A percentile compares a stretch with the other conserved stretches of the same genome.
Evolutionary conservation across 2,329 filamentous ascomycete species (phyloP).

Genomic region (Cordyceps militaris): DNA sequence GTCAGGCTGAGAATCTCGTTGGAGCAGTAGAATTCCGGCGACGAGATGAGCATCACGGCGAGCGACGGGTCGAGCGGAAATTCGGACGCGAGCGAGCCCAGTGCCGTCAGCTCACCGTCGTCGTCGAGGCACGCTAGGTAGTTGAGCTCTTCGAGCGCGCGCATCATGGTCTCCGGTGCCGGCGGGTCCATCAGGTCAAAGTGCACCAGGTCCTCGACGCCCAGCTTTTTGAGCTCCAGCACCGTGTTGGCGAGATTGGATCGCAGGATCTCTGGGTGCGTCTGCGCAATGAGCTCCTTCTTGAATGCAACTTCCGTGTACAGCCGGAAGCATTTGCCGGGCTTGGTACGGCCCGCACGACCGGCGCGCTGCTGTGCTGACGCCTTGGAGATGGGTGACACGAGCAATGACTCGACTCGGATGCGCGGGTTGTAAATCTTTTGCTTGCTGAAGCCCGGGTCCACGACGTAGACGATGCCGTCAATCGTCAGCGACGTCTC

Average conservation of each 20-base stretch:
- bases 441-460: conserved; percentile 97
- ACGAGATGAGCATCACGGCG: conserved; percentile 96
- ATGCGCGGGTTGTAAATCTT: conserved; percentile 98
- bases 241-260: conserved; percentile 95
- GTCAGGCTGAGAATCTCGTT: conserved; percentile 97
- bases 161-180: conserved; percentile 96
- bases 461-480: conserved; percentile 98
- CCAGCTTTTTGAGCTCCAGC: conserved; percentile 93
- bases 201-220: conserved; percentile 90
- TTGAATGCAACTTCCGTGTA: conserved; percentile 97
- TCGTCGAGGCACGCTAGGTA: conserved; percentile 95
- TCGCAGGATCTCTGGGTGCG: conserved; percentile 89
- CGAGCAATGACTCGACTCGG: conserved; percentile 91
- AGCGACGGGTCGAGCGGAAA: conserved; percentile 92
- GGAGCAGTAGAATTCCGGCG: conserved; percentile 96
- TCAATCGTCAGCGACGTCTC: conserved; percentile 97
- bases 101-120: conserved; percentile 81
- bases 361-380: conserved; percentile 95
- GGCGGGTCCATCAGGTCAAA: conserved; percentile 99
- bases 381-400: conserved; percentile 95
- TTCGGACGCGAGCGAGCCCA: conserved; percentile 84
- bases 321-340: conserved; percentile 94
- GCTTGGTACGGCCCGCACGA: conserved; percentile 97
- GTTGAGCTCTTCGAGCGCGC: conserved; percentile 93
- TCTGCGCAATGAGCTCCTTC: conserved; percentile 95